phyloP scores from a whole-genome alignment of 768 basidiomycete genomes.

The Boletus bicolor region DNA sequence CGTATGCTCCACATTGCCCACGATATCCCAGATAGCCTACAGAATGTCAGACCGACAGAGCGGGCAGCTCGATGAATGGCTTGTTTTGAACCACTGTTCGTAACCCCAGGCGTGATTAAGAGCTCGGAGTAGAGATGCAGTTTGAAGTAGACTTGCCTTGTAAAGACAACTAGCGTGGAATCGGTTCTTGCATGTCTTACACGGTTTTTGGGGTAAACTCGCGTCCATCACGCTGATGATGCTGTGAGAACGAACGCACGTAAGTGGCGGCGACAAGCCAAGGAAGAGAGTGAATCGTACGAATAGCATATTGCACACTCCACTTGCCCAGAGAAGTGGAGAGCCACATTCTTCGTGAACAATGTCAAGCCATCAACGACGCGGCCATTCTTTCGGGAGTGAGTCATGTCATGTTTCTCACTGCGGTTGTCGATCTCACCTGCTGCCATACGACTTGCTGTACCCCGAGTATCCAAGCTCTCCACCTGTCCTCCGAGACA shows the following conservation, averaged over 20 bases:
- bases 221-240: conserved; percentile 91
- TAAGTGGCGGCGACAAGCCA: neutral
- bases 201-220: conserved; percentile 83
- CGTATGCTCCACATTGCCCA: neutral
- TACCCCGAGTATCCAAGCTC: conserved; percentile 89
- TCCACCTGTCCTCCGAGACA: conserved; percentile 86
- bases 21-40: conserved; percentile 21
- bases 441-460: conserved; percentile 89
- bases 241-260: conserved; percentile 37
- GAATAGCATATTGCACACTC: conserved; percentile 98
- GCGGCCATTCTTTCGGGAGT: conserved; percentile 67
- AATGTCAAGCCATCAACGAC: conserved; percentile 83
- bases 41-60: conserved; percentile 85
- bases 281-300: conserved; percentile 39
- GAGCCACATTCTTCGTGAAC: conserved; percentile 91
- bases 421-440: conserved; percentile 44
- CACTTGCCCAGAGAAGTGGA: conserved; percentile 93
- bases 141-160: conserved; percentile 51
- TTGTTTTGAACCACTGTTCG: conserved; percentile 80
- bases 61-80: conserved; percentile 89
- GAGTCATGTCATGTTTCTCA: neutral
- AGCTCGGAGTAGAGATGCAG: neutral
- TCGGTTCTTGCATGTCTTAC: conserved; percentile 90
- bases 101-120: neutral
- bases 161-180: conserved; percentile 92